Base-by-base conservation (phyloP, 495 filamentous ascomycete species). In the Talaromyces liani region DNA sequence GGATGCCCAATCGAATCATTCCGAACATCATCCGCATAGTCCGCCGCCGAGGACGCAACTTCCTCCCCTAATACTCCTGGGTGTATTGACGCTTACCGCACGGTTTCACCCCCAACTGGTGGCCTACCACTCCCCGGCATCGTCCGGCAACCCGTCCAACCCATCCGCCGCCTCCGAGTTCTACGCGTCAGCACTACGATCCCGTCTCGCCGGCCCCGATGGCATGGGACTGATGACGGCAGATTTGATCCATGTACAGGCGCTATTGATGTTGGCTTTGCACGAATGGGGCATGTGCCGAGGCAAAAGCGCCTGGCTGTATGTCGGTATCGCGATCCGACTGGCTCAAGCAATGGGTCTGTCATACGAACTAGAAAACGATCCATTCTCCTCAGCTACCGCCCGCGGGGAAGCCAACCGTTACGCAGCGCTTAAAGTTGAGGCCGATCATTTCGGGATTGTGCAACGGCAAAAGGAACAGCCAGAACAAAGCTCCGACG, bases 251-350 rank as follows among this genome's bases (percentile, higher is more conserved):
- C 81, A 87, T 24, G 85, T 89, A 3, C 90, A 93, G 68, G 89
- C 88, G 4, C 79, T 91, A 20, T 75, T 94, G 51, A 94, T 95
- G 90, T 78, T 96, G 9, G 88, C 86, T 1, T 78, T 94, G 22
- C 90, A 94, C 67, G 91, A 93, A 68, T 94, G 91, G 91, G 88
- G 88, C 31, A 90, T 90, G 77, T 85, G 83, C 36, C 84, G 90
- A 47, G 91, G 89, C 1, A 82, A 86, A 65, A 86, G 84, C 61
- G 90, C 90, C 9, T 94, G 90, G 87, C 77, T 91, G 64, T 89
- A 89, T 64, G 82, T 92, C 16, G 90, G 91, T 7, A 78, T 86
- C 65, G 91, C 91, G 31, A 90, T 92, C 29, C 83, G 90, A n/a
- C 72, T 84, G 53, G 87, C 90, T 2, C 88, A 91, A 65, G 82